A percentile compares a stretch with the other conserved stretches of the same genome.
These are phyloP conservation scores for Leptodontidium sp. DNA, from an alignment of 2,329 filamentous ascomycete species.

Conservation along the genomic window DNA sequence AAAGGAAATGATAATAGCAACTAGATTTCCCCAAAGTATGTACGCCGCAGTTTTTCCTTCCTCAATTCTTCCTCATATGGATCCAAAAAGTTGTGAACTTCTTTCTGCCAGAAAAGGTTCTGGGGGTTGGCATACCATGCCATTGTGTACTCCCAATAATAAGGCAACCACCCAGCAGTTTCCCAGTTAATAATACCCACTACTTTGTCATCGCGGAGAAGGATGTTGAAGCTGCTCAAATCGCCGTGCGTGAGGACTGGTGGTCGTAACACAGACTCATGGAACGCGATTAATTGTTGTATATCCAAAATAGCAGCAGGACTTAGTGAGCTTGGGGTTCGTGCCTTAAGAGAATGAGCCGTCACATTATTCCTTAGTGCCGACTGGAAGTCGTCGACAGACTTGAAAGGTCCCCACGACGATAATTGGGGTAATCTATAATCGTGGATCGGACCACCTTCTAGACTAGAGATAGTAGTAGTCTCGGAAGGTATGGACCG, in stretches of 20 bases:
- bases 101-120: slow-evolving; percentile 28
- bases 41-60: slow-evolving; percentile 50
- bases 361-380: slow-evolving; percentile 19
- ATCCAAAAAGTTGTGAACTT: slow-evolving; percentile 52
- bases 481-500: slow-evolving; percentile 12
- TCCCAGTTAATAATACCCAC: slow-evolving; percentile 54
- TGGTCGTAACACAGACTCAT: slow-evolving; percentile 18
- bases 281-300: slow-evolving; percentile 16
- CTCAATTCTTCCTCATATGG: slow-evolving; percentile 49
- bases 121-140: too few relatives aligned
- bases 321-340: slow-evolving; percentile 13
- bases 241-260: slow-evolving; percentile 54
- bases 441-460: slow-evolving; percentile 17
- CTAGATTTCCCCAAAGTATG: neutral
- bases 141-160: slow-evolving; percentile 50
- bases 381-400: slow-evolving; percentile 22
- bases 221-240: slow-evolving; percentile 55
- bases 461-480: neutral
- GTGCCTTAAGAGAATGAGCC: slow-evolving; percentile 18
- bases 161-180: slow-evolving; percentile 50
- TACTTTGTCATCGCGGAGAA: slow-evolving; percentile 49
- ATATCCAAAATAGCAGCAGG: slow-evolving; percentile 23
- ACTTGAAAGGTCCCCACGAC: slow-evolving; percentile 17
- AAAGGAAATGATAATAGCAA: slow-evolving; percentile 23
- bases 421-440: neutral